Conservation (phyloP, 228 moss, liverwort and hornwort species). For the Sphagnum fallax region DNA sequence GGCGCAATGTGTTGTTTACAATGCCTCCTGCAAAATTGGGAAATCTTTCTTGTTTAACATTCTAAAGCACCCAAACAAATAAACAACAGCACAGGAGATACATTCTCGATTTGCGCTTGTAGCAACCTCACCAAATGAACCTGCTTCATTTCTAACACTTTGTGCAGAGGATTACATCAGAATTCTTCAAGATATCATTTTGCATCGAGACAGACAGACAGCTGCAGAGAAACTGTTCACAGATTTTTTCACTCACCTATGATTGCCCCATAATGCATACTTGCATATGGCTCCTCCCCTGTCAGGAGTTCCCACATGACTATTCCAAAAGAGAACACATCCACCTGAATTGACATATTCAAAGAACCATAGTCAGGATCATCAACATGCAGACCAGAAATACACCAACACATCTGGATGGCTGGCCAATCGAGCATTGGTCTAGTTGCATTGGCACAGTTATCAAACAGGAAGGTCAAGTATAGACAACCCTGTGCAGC, state of each 20-base stretch:
- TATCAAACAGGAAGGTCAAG: background rate
- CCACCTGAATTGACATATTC: constrained; percentile 49
- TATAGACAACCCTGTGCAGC: background rate
- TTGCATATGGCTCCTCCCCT: constrained; percentile 95
- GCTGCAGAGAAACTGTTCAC: background rate
- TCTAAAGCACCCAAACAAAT: too few relatives aligned
- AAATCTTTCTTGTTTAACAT: too few relatives aligned
- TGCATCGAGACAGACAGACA: background rate
- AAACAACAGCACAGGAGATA: too few relatives aligned
- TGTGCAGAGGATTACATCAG: too few relatives aligned
- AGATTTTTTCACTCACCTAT: constrained; percentile 45
- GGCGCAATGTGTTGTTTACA: constrained; percentile 94
- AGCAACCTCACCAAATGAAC: too few relatives aligned
- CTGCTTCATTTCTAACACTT: too few relatives aligned
- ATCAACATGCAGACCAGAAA: too few relatives aligned
- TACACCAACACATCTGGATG: too few relatives aligned
- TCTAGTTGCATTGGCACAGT: background rate
- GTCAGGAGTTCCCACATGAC: constrained; percentile 99
- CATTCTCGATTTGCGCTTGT: too few relatives aligned
- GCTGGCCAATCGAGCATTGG: too few relatives aligned
- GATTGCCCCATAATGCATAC: constrained; percentile 97
- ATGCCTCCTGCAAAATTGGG: constrained; percentile 62
- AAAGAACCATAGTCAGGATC: background rate
- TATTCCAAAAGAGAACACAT: constrained; percentile 91
- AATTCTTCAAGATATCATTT: too few relatives aligned